A percentile compares a stretch with the other conserved stretches of the same genome.
Conservation (phyloP, 495 filamentous ascomycete genomes). For the Penicillium silybi region DNA sequence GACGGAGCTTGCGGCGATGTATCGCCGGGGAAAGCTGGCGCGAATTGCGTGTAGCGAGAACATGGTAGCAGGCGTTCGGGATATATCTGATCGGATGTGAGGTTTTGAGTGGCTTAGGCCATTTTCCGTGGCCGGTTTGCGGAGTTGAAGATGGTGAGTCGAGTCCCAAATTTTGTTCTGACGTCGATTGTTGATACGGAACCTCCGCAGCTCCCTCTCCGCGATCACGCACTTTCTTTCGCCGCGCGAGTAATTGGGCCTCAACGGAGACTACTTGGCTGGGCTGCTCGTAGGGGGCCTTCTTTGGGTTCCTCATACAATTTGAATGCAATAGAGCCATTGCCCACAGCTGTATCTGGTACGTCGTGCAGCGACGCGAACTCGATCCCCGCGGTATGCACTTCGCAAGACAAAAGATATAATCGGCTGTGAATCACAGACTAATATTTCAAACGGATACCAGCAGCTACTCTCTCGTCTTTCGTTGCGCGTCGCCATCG, state of each 20-base stretch:
- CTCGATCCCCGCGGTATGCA: conserved; percentile 6
- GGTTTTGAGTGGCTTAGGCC: conserved; percentile 1
- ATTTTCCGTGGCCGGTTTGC: conserved; percentile 6
- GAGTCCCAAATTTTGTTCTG: conserved; percentile 25
- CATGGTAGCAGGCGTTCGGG: conserved; percentile 15
- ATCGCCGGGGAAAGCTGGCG: conserved; percentile 15
- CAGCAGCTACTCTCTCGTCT: not conserved
- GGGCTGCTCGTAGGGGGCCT: not conserved
- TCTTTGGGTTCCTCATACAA: not conserved
- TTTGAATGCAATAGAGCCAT: not conserved
- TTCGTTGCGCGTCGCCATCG: not conserved
- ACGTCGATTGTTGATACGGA: conserved; percentile 32
- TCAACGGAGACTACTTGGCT: not conserved
- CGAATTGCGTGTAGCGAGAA: conserved; percentile 28
- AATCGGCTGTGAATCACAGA: not conserved
- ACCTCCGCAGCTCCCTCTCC: conserved; percentile 27
- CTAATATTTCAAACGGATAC: not conserved
- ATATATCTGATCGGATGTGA: not conserved
- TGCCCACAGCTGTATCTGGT: not conserved
- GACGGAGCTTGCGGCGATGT: conserved; percentile 9
- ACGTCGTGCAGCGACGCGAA: conserved; percentile 1
- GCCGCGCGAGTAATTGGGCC: conserved; percentile 8
- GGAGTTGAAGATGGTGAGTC: conserved; percentile 6
- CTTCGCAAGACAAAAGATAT: not conserved
- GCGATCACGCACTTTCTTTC: conserved; percentile 11